These are phyloP conservation scores for Coccinonectria pachysandricola DNA, from an alignment of 2,329 filamentous ascomycete species.

Conservation along the genomic window DNA sequence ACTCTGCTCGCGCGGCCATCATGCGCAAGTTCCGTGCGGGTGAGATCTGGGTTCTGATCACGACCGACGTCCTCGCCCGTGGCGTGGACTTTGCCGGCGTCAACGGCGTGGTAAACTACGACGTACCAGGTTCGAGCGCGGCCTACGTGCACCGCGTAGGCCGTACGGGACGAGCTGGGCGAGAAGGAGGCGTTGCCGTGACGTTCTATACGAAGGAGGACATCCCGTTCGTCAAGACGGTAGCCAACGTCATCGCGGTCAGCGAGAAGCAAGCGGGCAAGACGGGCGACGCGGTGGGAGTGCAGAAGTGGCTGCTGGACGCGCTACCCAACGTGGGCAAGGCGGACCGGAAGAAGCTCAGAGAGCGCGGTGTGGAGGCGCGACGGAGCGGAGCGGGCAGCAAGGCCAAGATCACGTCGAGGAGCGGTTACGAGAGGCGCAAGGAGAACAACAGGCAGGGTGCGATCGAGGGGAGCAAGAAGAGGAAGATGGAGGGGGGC, in stretches of 20 bases:
- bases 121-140: constrained; percentile 83
- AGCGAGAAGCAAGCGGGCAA: constrained; percentile 63
- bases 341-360: constrained; percentile 72
- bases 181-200: constrained; percentile 78
- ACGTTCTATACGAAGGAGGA: constrained; percentile 96
- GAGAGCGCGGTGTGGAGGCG: constrained; percentile 69
- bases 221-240: constrained; percentile 75
- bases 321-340: constrained; percentile 77
- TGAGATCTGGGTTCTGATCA: constrained; percentile 94
- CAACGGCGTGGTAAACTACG: constrained; percentile 95
- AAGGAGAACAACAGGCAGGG: constrained; percentile 56
- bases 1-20: constrained; percentile 62
- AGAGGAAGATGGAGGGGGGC: constrained; percentile 32
- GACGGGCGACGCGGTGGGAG: constrained; percentile 41
- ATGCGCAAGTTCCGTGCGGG: constrained; percentile 86
- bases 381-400: constrained; percentile 38
- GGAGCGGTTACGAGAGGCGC: constrained; percentile 64
- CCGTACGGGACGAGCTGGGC: constrained; percentile 78
- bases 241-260: constrained; percentile 83
- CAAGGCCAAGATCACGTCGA: constrained; percentile 65
- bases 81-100: constrained; percentile 93
- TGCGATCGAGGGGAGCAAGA: constrained; percentile 52
- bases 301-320: constrained; percentile 82
- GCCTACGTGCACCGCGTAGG: constrained; percentile 91
- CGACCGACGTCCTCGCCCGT: constrained; percentile 83